A percentile compares a stretch with the other conserved stretches of the same genome.
Conservation (phyloP, 306 rosid species). For the Crataegus laevigata region DNA sequence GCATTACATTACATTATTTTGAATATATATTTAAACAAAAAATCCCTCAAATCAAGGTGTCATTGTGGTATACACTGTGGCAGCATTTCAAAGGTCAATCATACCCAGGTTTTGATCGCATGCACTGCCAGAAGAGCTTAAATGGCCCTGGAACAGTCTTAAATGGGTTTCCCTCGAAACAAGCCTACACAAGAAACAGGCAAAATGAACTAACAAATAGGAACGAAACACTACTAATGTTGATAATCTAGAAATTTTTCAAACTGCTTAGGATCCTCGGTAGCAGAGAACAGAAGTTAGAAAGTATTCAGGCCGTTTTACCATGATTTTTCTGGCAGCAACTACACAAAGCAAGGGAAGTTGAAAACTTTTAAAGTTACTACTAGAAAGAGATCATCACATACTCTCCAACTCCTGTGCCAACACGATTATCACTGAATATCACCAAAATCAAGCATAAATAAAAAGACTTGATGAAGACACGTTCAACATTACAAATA, state of each 20-base stretch:
- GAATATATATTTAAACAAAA: background rate
- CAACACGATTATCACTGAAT: background rate
- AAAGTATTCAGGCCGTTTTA: background rate
- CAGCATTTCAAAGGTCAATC: background rate
- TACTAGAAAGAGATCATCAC: background rate
- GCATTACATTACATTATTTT: background rate
- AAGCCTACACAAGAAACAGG: constrained; percentile 48
- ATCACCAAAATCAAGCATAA: background rate
- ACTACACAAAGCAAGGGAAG: background rate
- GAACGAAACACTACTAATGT: background rate
- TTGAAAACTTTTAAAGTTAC: background rate
- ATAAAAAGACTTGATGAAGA: background rate
- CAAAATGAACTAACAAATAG: background rate
- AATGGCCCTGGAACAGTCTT: constrained; percentile 96
- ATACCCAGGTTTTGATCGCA: constrained; percentile 97
- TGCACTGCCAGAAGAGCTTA: constrained; percentile 91
- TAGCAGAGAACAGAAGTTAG: background rate
- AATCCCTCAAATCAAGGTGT: background rate
- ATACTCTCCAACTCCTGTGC: background rate
- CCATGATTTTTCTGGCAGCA: background rate
- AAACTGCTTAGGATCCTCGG: background rate
- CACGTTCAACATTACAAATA: background rate
- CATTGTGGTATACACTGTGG: background rate
- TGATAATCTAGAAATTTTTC: background rate
- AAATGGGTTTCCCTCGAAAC: constrained; percentile 94